Evolutionary conservation across 1,139 yeast species (phyloP).

Genomic region (Yarrowia galli): DNA sequence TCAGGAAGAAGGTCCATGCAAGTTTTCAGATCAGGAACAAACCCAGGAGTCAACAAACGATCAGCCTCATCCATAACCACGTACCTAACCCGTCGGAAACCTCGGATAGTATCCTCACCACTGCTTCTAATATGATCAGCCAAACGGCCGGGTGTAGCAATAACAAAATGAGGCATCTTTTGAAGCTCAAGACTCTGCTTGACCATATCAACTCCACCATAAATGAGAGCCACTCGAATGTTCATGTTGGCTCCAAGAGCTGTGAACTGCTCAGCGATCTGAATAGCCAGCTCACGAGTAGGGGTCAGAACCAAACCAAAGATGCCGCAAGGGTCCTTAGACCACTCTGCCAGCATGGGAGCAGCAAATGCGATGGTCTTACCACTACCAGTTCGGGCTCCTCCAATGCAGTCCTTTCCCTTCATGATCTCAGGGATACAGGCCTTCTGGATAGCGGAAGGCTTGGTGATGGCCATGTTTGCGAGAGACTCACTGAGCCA

Average conservation of each 20-base stretch:
- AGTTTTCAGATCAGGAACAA: conserved; percentile 73
- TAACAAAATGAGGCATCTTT: conserved; percentile 87
- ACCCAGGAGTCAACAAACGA: conserved; percentile 81
- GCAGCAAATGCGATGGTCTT: conserved; percentile 97
- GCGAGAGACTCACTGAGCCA: conserved; percentile 85
- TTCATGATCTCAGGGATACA: conserved; percentile 86
- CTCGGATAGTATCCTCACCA: conserved; percentile 87
- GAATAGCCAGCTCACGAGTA: conserved; percentile 92
- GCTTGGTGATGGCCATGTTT: conserved; percentile 81
- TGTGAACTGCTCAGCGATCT: conserved; percentile 94
- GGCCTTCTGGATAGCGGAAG: conserved; percentile 85
- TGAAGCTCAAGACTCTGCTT: conserved; percentile 84
- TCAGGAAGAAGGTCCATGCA: conserved; percentile 78
- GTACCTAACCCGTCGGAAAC: conserved; percentile 76
- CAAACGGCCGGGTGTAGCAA: conserved; percentile 96
- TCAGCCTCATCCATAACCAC: conserved; percentile 97
- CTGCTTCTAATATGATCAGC: conserved; percentile 91
- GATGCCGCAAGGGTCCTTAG: conserved; percentile 92
- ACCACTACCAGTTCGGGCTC: conserved; percentile 98
- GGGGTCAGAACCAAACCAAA: conserved; percentile 92
- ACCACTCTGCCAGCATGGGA: conserved; percentile 94
- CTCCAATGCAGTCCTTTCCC: conserved; percentile 95
- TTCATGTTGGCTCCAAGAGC: conserved; percentile 93
- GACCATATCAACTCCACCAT: conserved; percentile 95
- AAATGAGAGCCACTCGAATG: conserved; percentile 77